Conservation (phyloP, 2,329 filamentous ascomycete species). For the Mariannaea sp. region DNA sequence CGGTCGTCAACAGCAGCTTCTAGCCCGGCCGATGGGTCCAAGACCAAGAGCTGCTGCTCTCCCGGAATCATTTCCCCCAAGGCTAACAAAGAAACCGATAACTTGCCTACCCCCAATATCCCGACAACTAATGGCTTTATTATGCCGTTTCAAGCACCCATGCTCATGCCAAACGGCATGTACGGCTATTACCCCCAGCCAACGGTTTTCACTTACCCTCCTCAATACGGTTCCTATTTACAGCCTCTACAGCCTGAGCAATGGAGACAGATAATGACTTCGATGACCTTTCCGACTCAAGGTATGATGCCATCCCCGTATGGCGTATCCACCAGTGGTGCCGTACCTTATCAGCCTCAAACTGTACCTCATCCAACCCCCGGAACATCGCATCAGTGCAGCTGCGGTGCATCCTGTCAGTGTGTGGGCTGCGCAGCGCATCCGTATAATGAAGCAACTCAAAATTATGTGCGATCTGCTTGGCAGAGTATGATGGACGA, state of each 20-base stretch:
- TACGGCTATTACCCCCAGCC: conserved; percentile 50
- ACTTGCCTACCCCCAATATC: conserved; percentile 26
- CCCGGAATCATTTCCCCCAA: conserved; percentile 31
- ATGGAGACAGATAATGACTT: conserved; percentile 55
- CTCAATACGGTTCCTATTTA: conserved; percentile 59
- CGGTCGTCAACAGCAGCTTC: conserved; percentile 22
- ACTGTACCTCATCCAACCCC: conserved; percentile 27
- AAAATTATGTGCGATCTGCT: conserved; percentile 56
- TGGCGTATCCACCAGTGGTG: conserved; percentile 27
- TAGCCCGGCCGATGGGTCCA: conserved; percentile 26
- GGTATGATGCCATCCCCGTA: conserved; percentile 37
- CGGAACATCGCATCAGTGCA: conserved; percentile 54
- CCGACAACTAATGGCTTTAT: conserved; percentile 39
- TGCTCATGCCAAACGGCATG: conserved; percentile 46
- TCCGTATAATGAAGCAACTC: conserved; percentile 68
- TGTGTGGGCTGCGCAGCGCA: conserved; percentile 72
- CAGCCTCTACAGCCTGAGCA: conserved; percentile 60
- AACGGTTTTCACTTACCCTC: conserved; percentile 57
- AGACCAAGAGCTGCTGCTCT: conserved; percentile 41
- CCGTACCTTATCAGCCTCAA: conserved; percentile 28
- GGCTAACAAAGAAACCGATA: conserved; percentile 25
- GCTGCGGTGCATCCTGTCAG: conserved; percentile 68
- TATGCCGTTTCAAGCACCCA: conserved; percentile 44
- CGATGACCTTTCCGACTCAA: conserved; percentile 46
- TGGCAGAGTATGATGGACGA: conserved; percentile 49